Evolutionary conservation across 192 early-diverging fungal genomes (phyloP).

Genomic region (Pilobolus umbonatus): DNA sequence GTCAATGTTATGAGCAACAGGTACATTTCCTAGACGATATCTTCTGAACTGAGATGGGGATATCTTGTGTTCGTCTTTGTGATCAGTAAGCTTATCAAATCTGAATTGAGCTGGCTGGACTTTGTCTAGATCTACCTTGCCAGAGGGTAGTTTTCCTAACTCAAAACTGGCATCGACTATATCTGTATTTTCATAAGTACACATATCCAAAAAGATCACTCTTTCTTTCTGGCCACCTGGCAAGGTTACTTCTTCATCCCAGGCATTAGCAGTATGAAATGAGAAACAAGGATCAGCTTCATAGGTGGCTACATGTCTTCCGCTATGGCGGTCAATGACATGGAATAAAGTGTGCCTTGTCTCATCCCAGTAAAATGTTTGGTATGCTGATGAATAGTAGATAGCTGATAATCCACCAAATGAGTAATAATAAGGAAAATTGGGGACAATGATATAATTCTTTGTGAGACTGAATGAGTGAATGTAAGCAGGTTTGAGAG

Average conservation of each 20-base stretch:
- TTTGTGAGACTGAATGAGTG: slow-evolving; percentile 47
- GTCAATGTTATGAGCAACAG: background rate
- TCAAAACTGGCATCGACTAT: slow-evolving; percentile 35
- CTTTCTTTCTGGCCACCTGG: slow-evolving; percentile 25
- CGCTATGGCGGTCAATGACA: slow-evolving; percentile 37
- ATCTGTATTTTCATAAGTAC: slow-evolving; percentile 34
- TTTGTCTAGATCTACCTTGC: slow-evolving; percentile 13
- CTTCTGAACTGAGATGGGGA: slow-evolving; percentile 28
- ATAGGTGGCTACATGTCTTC: slow-evolving; percentile 42
- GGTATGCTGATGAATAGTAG: slow-evolving; percentile 34
- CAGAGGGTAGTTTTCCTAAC: slow-evolving; percentile 22
- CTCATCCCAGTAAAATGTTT: slow-evolving; percentile 46
- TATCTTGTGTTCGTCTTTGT: slow-evolving; percentile 19
- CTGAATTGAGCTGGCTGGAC: slow-evolving; percentile 14
- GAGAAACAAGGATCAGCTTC: slow-evolving; percentile 37
- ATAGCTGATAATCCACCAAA: slow-evolving; percentile 36
- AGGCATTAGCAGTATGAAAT: slow-evolving; percentile 47
- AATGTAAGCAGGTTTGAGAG: slow-evolving; percentile 37
- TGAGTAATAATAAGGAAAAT: slow-evolving; percentile 40
- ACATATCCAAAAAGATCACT: slow-evolving; percentile 28
- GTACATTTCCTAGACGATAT: slow-evolving; percentile 28
- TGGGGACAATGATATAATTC: slow-evolving; percentile 43
- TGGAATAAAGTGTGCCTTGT: slow-evolving; percentile 36
- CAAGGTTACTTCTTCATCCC: slow-evolving; percentile 29
- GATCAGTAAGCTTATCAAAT: slow-evolving; percentile 17